Base-by-base conservation (phyloP, 345 rosid species). In the Pugionium cornutum region DNA sequence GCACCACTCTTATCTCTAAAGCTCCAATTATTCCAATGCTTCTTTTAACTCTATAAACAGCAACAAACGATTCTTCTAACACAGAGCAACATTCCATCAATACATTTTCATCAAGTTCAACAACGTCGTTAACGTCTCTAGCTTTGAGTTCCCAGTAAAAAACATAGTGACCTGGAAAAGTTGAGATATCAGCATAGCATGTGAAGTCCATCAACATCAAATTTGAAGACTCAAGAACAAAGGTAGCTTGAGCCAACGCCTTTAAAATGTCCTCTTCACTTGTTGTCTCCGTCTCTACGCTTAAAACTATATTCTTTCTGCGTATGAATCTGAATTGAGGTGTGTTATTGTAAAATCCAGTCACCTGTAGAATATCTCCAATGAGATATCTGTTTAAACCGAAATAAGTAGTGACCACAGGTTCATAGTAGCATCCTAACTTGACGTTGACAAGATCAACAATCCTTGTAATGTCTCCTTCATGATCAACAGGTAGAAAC, bases 71-170 rank as follows among this genome's bases (percentile, higher is more conserved):
- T 35, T 54, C 58, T 31, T 54, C 43, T 35, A 54, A 7, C 0
- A 35, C 31, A 9, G 30, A 35, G 31, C 42, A 54, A 54, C 58
- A 54, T 7, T 36, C 43, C 58, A 25, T 31, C 41, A 54, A 54
- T 18, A 53, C 29, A 4, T 54, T 54, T 35, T 35, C 58, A 33
- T 53, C 41, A 33, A 33, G 28, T 41, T 11, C 43, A 7, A 25
- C n/a, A 53, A 18, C 4, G 42, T 39, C 10, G 42, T 39, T 39
- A 39, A 7, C 42, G 6, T 35, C 43, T 54, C 25, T 53, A 34
- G n/a, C 58, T 53, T 53, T 53, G 29, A 53, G n/a, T 35, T 54
- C 58, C 58, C 37, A 53, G n/a, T 53, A 53, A 34, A 34, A 53
- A 3, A 52, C 56, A 8, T 52, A 52, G 8, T 52, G 56, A 32